Evolutionary conservation across 495 filamentous ascomycete genomes (phyloP).

Genomic region (Niebla homalea): DNA sequence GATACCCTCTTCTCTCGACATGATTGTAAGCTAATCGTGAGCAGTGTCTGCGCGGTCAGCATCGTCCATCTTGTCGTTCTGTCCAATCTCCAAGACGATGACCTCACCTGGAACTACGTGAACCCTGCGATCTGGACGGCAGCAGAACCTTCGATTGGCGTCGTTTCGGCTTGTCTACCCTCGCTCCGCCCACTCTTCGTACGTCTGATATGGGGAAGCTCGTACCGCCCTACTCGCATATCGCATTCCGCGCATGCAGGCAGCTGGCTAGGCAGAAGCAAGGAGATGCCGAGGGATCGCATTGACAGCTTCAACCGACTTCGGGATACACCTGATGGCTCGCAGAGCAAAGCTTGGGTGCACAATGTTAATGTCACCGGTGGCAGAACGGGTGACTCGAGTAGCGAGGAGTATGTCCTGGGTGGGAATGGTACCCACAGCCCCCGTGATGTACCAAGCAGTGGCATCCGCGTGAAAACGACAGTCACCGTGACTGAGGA

Average conservation of each 20-base stretch:
- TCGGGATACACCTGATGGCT: background rate
- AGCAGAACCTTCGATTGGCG: constrained; percentile 12
- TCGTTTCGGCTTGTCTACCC: constrained; percentile 15
- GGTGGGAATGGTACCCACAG: background rate
- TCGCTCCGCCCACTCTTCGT: constrained; percentile 14
- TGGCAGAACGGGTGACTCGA: background rate
- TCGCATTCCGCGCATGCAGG: background rate
- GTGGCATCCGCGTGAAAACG: constrained; percentile 7
- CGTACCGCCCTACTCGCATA: background rate
- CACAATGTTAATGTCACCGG: background rate
- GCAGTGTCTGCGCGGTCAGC: constrained; percentile 12
- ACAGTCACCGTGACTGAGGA: constrained; percentile 9
- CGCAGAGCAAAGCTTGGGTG: background rate
- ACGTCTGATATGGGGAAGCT: constrained; percentile 3
- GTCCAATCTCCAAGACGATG: background rate
- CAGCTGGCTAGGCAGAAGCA: background rate
- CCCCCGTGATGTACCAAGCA: background rate
- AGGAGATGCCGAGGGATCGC: background rate
- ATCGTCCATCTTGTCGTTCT: constrained; percentile 6
- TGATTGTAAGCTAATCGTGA: background rate
- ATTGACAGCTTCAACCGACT: constrained; percentile 5
- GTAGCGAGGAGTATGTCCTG: constrained; percentile 3
- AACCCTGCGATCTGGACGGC: constrained; percentile 17
- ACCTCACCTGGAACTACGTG: constrained; percentile 13
- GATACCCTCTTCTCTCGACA: background rate